A percentile compares a stretch with the other conserved stretches of the same genome.
phyloP scores from a whole-genome alignment of 345 rosid species.

The Stellera chamaejasme region DNA sequence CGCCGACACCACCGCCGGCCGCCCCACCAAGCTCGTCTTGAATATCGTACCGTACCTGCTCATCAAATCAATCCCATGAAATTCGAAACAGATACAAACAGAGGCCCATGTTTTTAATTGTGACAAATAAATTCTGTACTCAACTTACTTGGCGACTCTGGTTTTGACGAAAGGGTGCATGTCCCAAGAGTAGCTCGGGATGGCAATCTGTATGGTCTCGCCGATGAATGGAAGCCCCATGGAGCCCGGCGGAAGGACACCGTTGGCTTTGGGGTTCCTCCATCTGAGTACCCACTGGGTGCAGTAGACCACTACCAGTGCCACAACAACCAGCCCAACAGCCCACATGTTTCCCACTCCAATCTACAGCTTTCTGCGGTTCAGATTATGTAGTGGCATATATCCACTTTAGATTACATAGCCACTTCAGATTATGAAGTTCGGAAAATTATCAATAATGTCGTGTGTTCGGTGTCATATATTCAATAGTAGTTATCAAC shows the following conservation, averaged over 20 bases:
- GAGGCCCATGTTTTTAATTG: too few relatives aligned
- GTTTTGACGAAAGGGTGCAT: slow-evolving; percentile 19
- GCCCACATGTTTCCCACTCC: too few relatives aligned
- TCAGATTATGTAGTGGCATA: too few relatives aligned
- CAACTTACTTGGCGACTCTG: slow-evolving; percentile 19
- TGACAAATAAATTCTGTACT: too few relatives aligned
- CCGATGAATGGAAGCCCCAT: slow-evolving; percentile 30
- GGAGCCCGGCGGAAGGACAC: slow-evolving; percentile 29
- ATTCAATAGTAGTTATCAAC: too few relatives aligned
- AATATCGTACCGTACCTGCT: slow-evolving; percentile 16
- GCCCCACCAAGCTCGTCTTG: slow-evolving; percentile 20
- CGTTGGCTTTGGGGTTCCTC: slow-evolving; percentile 21
- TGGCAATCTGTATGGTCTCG: slow-evolving; percentile 22
- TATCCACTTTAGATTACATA: too few relatives aligned
- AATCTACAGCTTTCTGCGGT: too few relatives aligned
- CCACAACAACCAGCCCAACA: not conserved
- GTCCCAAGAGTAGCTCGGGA: slow-evolving; percentile 22
- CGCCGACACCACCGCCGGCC: slow-evolving; percentile 12
- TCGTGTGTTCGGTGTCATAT: too few relatives aligned
- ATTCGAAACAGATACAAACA: too few relatives aligned
- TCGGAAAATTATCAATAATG: too few relatives aligned
- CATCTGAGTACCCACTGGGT: slow-evolving; percentile 16
- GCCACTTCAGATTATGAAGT: too few relatives aligned
- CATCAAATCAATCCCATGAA: too few relatives aligned
- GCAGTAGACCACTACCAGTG: slow-evolving; percentile 5